Conservation (phyloP, 768 basidiomycete species). For the Suillus sp. region DNA sequence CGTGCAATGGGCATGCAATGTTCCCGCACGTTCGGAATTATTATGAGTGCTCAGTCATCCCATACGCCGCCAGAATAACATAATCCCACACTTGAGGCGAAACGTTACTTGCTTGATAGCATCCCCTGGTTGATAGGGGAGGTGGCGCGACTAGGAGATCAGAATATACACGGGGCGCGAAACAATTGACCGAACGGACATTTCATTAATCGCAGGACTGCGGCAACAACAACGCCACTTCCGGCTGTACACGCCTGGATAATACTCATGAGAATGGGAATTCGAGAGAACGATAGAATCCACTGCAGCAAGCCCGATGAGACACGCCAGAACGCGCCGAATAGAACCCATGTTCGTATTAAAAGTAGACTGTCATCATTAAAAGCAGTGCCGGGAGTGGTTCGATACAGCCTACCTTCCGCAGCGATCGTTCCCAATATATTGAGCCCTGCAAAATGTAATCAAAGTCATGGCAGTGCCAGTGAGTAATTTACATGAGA, state of each 20-base stretch:
- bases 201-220: conserved; percentile 8
- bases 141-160: conserved; percentile 5
- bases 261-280: conserved; percentile 6
- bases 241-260: conserved; percentile 4
- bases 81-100: conserved; percentile 35
- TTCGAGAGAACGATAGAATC: neutral
- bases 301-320: conserved; percentile 8
- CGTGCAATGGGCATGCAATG: neutral
- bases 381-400: neutral
- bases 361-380: conserved; percentile 1
- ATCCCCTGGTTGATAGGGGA: conserved; percentile 3
- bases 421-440: conserved; percentile 2
- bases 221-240: neutral
- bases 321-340: neutral
- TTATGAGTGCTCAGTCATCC: conserved; percentile 2
- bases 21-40: neutral
- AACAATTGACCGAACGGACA: neutral
- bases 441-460: conserved; percentile 8
- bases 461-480: neutral
- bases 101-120: conserved; percentile 1
- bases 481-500: neutral
- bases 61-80: conserved; percentile 23
- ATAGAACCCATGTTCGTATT: conserved; percentile 10
- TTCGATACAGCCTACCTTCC: neutral
- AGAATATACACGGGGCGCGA: neutral